A percentile compares a stretch with the other conserved stretches of the same genome.
Conservation (phyloP, 2,329 filamentous ascomycete species). For the Colletotrichum gigasporum region DNA sequence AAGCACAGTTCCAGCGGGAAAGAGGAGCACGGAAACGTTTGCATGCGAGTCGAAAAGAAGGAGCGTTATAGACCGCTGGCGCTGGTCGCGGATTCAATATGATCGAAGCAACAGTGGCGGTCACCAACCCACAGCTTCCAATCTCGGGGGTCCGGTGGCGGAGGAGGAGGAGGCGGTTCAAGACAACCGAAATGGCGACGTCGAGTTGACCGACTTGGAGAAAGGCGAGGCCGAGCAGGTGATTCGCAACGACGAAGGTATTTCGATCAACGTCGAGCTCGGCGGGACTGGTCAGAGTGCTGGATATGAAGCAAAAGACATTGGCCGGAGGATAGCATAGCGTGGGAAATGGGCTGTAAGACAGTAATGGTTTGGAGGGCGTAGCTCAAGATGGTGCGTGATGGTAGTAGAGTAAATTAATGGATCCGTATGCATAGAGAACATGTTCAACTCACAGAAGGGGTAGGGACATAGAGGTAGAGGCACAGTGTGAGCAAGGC, state of each 20-base stretch:
- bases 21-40: not conserved
- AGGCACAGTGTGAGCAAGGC: too few relatives aligned
- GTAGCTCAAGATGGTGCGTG: too few relatives aligned
- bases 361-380: too few relatives aligned
- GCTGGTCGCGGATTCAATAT: not conserved
- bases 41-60: not conserved
- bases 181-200: not conserved
- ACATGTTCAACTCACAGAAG: too few relatives aligned
- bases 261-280: not conserved
- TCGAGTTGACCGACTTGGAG: constrained; percentile 26
- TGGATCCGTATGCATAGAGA: too few relatives aligned
- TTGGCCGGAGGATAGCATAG: too few relatives aligned
- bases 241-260: not conserved
- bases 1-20: not conserved
- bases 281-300: not conserved
- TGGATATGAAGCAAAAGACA: not conserved
- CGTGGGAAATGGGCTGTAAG: too few relatives aligned
- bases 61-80: not conserved
- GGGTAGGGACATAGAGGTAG: too few relatives aligned
- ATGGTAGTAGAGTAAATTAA: too few relatives aligned
- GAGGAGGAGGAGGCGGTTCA: too few relatives aligned
- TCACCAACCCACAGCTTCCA: too few relatives aligned
- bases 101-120: not conserved
- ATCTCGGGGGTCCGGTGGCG: too few relatives aligned
- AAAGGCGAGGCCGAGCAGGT: not conserved